Evolutionary conservation across 129 eudicot species (phyloP).

Genomic region (Centrapalus pauciflorus): DNA sequence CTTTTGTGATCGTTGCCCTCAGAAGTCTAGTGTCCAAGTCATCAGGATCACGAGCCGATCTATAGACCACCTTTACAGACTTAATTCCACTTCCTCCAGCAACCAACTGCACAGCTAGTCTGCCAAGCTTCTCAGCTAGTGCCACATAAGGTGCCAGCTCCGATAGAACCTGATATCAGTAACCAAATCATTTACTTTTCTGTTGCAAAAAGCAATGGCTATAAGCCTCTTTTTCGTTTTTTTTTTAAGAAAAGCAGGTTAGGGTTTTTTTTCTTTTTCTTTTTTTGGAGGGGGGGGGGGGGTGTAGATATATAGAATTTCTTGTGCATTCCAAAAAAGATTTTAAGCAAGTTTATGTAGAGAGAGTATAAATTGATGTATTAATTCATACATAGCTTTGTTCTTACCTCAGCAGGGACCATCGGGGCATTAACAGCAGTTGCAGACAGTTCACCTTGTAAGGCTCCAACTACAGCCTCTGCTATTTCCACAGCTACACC

Average conservation of each 20-base stretch:
- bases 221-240: too few species aligned
- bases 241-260: too few species aligned
- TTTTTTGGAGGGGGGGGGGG: too few species aligned
- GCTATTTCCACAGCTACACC: conserved; percentile 82
- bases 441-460: conserved; percentile 69
- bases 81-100: conserved; percentile 78
- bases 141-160: conserved; percentile 72
- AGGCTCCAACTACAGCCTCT: conserved; percentile 69
- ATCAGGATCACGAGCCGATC: conserved; percentile 60
- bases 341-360: too few species aligned
- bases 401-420: conserved; percentile 70
- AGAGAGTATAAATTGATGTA: too few species aligned
- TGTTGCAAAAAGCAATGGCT: too few species aligned
- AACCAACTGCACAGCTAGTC: conserved; percentile 70
- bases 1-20: conserved; percentile 72
- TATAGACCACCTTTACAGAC: conserved; percentile 53
- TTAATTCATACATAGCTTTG: too few species aligned
- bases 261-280: too few species aligned
- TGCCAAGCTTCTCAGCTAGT: conserved; percentile 76
- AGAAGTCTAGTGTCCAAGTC: conserved; percentile 77
- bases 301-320: too few species aligned
- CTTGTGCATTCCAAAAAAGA: too few species aligned
- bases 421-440: conserved; percentile 84
- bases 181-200: too few species aligned
- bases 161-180: conserved; percentile 60